A percentile compares a stretch with the other conserved stretches of the same genome.
phyloP scores from a whole-genome alignment of 225 moss, liverwort and hornwort species.

The Marchantia paleacea region DNA sequence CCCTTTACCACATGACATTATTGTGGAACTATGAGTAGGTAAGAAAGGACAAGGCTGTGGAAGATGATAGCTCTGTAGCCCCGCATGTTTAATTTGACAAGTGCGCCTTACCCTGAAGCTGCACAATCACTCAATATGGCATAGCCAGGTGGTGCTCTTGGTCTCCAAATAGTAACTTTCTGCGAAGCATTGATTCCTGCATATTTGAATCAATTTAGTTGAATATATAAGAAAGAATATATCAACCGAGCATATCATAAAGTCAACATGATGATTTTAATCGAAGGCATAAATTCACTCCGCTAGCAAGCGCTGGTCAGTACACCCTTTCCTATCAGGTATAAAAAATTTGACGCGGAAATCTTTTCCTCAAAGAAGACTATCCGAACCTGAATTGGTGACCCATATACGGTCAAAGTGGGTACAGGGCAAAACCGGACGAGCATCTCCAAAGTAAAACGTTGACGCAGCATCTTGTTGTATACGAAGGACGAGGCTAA shows the following conservation, averaged over 20 bases:
- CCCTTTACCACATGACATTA: too few relatives aligned
- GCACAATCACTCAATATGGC: conserved; percentile 92
- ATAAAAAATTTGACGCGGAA: not conserved
- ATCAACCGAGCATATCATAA: too few relatives aligned
- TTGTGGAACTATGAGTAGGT: too few relatives aligned
- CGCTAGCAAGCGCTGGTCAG: not conserved
- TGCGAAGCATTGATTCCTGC: conserved; percentile 64
- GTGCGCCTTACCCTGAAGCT: conserved; percentile 70
- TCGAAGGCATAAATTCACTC: too few relatives aligned
- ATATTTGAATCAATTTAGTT: not conserved
- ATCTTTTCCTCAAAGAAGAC: not conserved
- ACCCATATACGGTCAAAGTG: conserved; percentile 98
- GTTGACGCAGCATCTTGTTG: conserved; percentile 83
- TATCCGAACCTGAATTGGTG: conserved; percentile 34
- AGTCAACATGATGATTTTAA: too few relatives aligned
- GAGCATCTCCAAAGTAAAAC: conserved; percentile 66
- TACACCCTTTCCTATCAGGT: not conserved
- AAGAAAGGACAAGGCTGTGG: too few relatives aligned
- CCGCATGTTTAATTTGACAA: too few relatives aligned
- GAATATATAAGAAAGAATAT: too few relatives aligned
- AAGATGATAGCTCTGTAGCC: too few relatives aligned
- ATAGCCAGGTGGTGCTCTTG: conserved; percentile 89
- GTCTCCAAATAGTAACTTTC: conserved; percentile 94
- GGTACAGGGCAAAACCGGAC: conserved; percentile 81
- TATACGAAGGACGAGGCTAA: conserved; percentile 78